These are phyloP conservation scores for Eimeria acervulina DNA, from an alignment of 169 alveolate species.

Conservation along the genomic window DNA sequence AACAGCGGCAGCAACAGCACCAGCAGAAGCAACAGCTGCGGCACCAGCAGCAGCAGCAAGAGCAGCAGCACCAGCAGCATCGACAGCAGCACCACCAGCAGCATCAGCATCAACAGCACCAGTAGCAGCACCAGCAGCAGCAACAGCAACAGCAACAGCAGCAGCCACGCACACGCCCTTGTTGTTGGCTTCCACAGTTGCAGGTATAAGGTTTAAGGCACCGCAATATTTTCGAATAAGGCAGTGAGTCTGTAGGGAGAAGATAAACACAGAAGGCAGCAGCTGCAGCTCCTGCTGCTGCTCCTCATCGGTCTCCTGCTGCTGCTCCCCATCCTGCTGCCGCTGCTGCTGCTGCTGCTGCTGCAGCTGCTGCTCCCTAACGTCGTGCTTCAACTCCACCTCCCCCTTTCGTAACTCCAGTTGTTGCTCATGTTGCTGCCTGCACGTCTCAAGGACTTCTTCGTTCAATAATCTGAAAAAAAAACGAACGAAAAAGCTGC, in stretches of 20 bases:
- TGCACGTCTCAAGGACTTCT: background rate
- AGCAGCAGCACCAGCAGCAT: background rate
- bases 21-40: background rate
- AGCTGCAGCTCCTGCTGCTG: background rate
- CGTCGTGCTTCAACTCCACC: background rate
- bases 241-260: constrained; percentile 46
- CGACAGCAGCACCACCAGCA: background rate
- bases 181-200: constrained; percentile 62
- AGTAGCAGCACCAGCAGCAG: background rate
- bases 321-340: background rate
- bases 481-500: background rate
- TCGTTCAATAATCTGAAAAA: background rate
- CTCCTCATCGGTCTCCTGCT: constrained; percentile 12
- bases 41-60: background rate
- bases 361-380: background rate
- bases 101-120: background rate
- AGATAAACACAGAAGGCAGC: constrained; percentile 54
- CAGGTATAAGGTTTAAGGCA: constrained; percentile 4
- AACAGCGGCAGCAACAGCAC: background rate
- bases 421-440: constrained; percentile 22
- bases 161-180: constrained; percentile 37
- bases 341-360: background rate
- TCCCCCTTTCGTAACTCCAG: background rate
- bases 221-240: constrained; percentile 74
- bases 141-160: constrained; percentile 11